A percentile compares a stretch with the other conserved stretches of the same genome.
phyloP scores from a whole-genome alignment of 805 yeast species.

The Schwanniomyces vanrijiae region DNA sequence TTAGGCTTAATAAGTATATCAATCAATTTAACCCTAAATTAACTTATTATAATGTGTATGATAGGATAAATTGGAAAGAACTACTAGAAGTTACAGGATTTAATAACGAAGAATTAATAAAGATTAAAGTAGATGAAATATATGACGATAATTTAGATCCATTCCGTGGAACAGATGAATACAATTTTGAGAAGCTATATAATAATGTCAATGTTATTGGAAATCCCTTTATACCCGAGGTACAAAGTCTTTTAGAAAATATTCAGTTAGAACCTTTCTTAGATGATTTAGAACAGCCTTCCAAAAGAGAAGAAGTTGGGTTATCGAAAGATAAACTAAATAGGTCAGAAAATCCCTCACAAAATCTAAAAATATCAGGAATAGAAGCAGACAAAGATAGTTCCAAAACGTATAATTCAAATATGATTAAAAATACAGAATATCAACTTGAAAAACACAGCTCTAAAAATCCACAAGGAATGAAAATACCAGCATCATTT shows the following conservation, averaged over 20 bases:
- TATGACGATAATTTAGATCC: constrained; percentile 14
- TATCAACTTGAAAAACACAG: neutral
- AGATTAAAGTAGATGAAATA: constrained; percentile 21
- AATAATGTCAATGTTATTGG: constrained; percentile 5
- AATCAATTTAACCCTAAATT: constrained; percentile 8
- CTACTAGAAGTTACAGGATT: constrained; percentile 11
- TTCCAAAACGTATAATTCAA: no score
- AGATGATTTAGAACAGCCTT: neutral
- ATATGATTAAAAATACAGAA: neutral
- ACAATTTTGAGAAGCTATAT: constrained; percentile 5
- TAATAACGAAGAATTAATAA: constrained; percentile 15
- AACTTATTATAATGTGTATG: constrained; percentile 12
- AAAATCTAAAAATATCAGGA: constrained; percentile 3
- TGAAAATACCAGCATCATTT: neutral
- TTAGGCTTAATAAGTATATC: constrained; percentile 12
- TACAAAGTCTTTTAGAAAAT: constrained; percentile 7
- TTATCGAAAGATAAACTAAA: neutral
- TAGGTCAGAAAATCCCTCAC: neutral
- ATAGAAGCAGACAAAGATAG: neutral
- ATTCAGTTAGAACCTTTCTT: constrained; percentile 3
- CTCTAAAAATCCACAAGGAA: neutral
- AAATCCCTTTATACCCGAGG: constrained; percentile 10
- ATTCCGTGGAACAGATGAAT: constrained; percentile 3
- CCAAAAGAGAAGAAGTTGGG: neutral
- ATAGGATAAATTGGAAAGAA: constrained; percentile 17